These are phyloP conservation scores for Vanilla planifolia DNA, from an alignment of 106 monocot species.

Conservation along the genomic window DNA sequence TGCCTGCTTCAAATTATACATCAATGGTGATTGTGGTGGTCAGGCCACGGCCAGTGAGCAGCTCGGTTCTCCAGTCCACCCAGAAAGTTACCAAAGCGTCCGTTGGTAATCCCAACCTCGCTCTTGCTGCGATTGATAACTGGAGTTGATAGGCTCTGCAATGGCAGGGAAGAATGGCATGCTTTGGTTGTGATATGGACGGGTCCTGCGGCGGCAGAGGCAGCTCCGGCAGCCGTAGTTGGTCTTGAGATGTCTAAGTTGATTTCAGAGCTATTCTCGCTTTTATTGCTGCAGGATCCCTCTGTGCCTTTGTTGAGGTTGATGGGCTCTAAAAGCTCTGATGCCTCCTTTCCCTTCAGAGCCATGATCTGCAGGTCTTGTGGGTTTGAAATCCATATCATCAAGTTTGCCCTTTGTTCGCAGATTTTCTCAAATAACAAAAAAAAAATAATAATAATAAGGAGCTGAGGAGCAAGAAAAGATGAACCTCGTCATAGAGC, in stretches of 20 bases:
- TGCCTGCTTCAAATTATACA: too few relatives aligned
- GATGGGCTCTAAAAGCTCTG: constrained; percentile 60
- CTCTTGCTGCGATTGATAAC: constrained; percentile 40
- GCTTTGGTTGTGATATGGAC: constrained; percentile 25
- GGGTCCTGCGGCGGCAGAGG: too few relatives aligned
- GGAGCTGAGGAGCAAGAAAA: background rate
- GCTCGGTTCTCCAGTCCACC: constrained; percentile 70
- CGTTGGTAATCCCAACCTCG: constrained; percentile 39
- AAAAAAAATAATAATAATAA: background rate
- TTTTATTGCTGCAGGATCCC: constrained; percentile 88
- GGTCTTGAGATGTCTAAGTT: constrained; percentile 66
- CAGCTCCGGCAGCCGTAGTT: constrained; percentile 27
- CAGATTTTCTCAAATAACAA: background rate
- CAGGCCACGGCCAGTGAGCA: constrained; percentile 78
- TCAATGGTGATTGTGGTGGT: constrained; percentile 76
- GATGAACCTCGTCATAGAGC: constrained; percentile 65
- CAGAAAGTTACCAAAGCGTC: constrained; percentile 69
- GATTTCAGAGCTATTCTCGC: constrained; percentile 78
- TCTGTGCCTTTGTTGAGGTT: constrained; percentile 97
- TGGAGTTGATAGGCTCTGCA: constrained; percentile 21
- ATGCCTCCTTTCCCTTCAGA: constrained; percentile 62
- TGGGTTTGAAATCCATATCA: background rate
- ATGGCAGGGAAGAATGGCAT: constrained; percentile 36
- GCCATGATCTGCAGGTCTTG: constrained; percentile 57
- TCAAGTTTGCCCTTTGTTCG: background rate